phyloP scores from a whole-genome alignment of 495 filamentous ascomycete species.

The Talaromyces proteolyticus region DNA sequence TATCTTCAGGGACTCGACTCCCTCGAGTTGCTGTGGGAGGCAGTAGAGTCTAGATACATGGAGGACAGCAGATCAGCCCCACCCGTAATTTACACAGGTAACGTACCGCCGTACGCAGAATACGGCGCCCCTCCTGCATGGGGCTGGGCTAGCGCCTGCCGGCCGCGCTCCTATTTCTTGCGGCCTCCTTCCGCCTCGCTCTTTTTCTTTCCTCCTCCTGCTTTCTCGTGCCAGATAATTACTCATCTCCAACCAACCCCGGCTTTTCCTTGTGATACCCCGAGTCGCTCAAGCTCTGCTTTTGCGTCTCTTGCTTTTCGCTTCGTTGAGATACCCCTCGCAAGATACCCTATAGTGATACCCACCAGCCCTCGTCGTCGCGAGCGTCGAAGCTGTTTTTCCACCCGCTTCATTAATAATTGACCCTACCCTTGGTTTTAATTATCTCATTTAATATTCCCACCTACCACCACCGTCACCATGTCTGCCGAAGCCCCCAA shows the following conservation, averaged over 20 bases:
- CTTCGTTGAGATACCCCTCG: slow-evolving; percentile 19
- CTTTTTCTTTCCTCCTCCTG: slow-evolving; percentile 17
- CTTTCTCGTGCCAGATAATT: slow-evolving; percentile 19
- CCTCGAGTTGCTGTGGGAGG: too few relatives aligned
- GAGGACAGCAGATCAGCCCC: neutral
- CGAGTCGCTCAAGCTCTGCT: slow-evolving; percentile 9
- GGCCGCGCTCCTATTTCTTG: slow-evolving; percentile 19
- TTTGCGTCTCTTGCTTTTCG: slow-evolving; percentile 7
- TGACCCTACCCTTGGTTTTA: slow-evolving; percentile 14
- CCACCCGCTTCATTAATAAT: slow-evolving; percentile 19
- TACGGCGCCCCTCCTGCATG: slow-evolving; percentile 6
- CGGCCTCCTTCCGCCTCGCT: slow-evolving; percentile 20
- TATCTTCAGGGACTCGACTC: too few relatives aligned
- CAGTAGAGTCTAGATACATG: too few relatives aligned
- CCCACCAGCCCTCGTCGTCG: slow-evolving; percentile 14
- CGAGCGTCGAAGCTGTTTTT: too few relatives aligned
- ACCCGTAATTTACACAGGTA: neutral
- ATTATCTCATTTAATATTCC: slow-evolving; percentile 27
- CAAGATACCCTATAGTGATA: slow-evolving; percentile 37
- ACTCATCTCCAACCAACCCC: slow-evolving; percentile 4
- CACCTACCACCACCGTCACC: slow-evolving; percentile 35
- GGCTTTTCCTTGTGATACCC: slow-evolving; percentile 40
- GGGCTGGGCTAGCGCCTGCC: too few relatives aligned
- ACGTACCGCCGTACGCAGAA: too few relatives aligned
- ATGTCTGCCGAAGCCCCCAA: slow-evolving; percentile 46